Conservation (phyloP, 2,329 filamentous ascomycete species). For the Fusarium anguioides region DNA sequence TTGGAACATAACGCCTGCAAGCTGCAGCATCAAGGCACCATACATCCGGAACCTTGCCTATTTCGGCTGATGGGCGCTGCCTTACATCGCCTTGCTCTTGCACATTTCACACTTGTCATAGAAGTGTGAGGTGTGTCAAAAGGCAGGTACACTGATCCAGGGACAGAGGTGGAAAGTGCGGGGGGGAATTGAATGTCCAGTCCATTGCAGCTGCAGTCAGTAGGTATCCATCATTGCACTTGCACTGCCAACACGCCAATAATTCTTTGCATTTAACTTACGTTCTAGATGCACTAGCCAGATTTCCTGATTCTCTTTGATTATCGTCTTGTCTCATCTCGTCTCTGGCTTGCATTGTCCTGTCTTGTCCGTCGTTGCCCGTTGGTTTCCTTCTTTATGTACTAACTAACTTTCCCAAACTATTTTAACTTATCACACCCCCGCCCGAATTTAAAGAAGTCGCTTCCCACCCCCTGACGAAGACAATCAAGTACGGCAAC, state of each 20-base stretch:
- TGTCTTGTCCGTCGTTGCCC: conserved; percentile 21
- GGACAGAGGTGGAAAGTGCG: conserved; percentile 37
- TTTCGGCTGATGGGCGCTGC: conserved; percentile 33
- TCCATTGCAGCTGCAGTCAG: too few species aligned
- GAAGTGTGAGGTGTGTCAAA: conserved; percentile 34
- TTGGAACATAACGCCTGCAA: conserved; percentile 32
- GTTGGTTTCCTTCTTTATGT: conserved; percentile 2
- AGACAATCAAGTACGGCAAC: conserved; percentile 23
- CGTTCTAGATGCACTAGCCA: conserved; percentile 12
- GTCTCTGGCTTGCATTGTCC: conserved; percentile 30
- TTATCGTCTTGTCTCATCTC: too few species aligned
- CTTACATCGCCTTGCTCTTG: conserved; percentile 22
- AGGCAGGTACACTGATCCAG: conserved; percentile 38
- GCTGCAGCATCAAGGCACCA: conserved; percentile 29
- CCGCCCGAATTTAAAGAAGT: conserved; percentile 30
- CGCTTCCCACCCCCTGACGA: conserved; percentile 39
- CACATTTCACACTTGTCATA: conserved; percentile 23
- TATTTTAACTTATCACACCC: conserved; percentile 37
- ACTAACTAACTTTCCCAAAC: neutral
- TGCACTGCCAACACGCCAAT: conserved; percentile 2
- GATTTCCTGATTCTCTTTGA: conserved; percentile 1
- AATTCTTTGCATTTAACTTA: neutral
- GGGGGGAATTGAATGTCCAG: conserved; percentile 27
- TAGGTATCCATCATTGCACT: too few species aligned
- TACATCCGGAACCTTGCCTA: conserved; percentile 38